Base-by-base conservation (phyloP, 2,329 filamentous ascomycete species). In the Colletotrichum noveboracense region DNA sequence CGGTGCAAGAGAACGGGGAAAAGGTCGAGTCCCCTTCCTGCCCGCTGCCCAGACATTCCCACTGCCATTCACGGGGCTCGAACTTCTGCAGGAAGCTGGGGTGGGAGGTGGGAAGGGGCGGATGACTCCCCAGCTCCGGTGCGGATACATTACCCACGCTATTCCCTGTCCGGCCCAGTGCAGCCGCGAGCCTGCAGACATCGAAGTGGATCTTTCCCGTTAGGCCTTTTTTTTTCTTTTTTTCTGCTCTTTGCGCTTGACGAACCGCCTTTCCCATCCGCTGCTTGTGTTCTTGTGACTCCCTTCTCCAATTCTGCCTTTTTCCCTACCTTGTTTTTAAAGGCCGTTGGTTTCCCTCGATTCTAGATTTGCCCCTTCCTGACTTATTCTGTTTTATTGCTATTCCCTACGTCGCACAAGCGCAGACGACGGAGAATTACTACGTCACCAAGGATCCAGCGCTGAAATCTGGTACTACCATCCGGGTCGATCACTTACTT, bases 131-230 rank as follows among this genome's bases (percentile, higher is more conserved):
- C 43, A 52, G 43, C 43, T 52, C 43, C 43, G 43, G 43, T 52
- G 55, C 69, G 72, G 68, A 66, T 75, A 34, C 68, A 55, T 52
- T 67, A 58, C 62, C 69, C 62, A 75, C 62, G 70, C 74, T 76
- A 76, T 69, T 74, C 74, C 74, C 56, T 74, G 70, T 69, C 48
- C 70, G 34, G 74, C 43, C 21, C 70, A 74, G 58, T 61, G 65
- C 74, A 76, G 70, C 70, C 74, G 74, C 64, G 36, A 74, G 74
- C 74, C 71, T 71, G 74, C 74, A 76, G 74, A 52, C 58, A 62
- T 38, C 58, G 55, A 55, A 71, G 74, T 76, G 74, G 74, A 75
- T 66, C 66, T 28, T 66, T 74, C 48, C 48, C 64, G 62, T 64
- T 73, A 56, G 55, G 18, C 14, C 30, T 34, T 32, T 62, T 34